phyloP scores from a whole-genome alignment of 2,329 filamentous ascomycete species.

The Aspergillus awamori region DNA sequence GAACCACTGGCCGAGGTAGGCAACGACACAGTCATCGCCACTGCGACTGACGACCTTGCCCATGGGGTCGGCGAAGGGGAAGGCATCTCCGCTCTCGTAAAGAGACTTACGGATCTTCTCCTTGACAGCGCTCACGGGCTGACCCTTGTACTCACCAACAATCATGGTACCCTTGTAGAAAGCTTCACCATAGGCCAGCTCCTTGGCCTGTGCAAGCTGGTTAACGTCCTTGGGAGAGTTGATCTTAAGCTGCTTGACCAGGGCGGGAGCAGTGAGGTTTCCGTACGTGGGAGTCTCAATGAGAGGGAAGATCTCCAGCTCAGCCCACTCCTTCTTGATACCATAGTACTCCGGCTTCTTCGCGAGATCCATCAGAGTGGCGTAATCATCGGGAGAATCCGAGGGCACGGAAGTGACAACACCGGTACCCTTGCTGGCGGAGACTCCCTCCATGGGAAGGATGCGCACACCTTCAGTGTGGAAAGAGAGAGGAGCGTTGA shows the following conservation, averaged over 20 bases:
- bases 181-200: conserved; percentile 93
- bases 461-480: conserved; percentile 84
- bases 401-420: conserved; percentile 96
- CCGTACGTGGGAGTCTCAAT: conserved; percentile 88
- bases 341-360: conserved; percentile 97
- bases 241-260: conserved; percentile 94
- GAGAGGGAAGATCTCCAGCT: conserved; percentile 84
- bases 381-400: conserved; percentile 93
- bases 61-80: conserved; percentile 92
- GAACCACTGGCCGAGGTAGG: conserved; percentile 96
- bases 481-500: conserved; percentile 84
- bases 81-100: conserved; percentile 75
- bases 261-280: conserved; percentile 76
- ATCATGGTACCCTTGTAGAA: conserved; percentile 95
- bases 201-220: conserved; percentile 90
- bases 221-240: conserved; percentile 92
- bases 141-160: conserved; percentile 82
- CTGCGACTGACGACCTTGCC: conserved; percentile 85
- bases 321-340: conserved; percentile 95
- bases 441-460: conserved; percentile 91
- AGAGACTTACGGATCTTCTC: conserved; percentile 78
- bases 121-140: conserved; percentile 84
- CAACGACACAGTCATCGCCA: conserved; percentile 89
- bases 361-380: conserved; percentile 79
- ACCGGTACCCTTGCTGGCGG: conserved; percentile 91